These are phyloP conservation scores for Thalassiosira sp. DNA, from an alignment of 352 stramenopile species.

Conservation along the genomic window DNA sequence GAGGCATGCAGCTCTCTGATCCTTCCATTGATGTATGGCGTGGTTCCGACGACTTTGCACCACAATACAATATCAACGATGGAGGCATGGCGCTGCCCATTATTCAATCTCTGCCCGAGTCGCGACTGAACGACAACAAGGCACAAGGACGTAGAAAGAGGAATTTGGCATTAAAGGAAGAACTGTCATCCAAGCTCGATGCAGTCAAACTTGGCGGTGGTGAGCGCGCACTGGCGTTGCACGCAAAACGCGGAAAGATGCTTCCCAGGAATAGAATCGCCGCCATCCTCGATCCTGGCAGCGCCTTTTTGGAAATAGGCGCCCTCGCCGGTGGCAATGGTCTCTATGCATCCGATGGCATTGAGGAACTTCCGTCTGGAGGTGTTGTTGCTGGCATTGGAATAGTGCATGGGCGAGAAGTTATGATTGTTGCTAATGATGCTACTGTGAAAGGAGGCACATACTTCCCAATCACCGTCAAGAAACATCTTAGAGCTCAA, in stretches of 20 bases:
- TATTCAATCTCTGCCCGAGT: slow-evolving; percentile 36
- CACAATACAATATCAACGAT: slow-evolving; percentile 34
- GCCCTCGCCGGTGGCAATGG: slow-evolving; percentile 71
- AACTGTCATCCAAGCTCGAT: slow-evolving; percentile 36
- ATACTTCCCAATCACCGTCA: slow-evolving; percentile 98
- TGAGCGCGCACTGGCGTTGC: slow-evolving; percentile 54
- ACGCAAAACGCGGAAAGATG: slow-evolving; percentile 67
- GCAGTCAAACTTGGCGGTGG: slow-evolving; percentile 58
- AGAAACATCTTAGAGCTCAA: slow-evolving; percentile 92
- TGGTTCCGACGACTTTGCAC: slow-evolving; percentile 38
- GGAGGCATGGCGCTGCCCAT: slow-evolving; percentile 31
- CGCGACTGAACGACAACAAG: slow-evolving; percentile 46
- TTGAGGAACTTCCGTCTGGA: slow-evolving; percentile 70
- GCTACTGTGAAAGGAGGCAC: slow-evolving; percentile 97
- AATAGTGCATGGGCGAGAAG: slow-evolving; percentile 85
- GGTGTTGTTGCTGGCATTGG: slow-evolving; percentile 84
- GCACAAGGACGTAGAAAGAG: slow-evolving; percentile 28
- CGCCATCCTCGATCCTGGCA: slow-evolving; percentile 91
- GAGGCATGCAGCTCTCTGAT: slow-evolving; percentile 20
- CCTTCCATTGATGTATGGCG: slow-evolving; percentile 49
- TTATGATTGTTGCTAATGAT: slow-evolving; percentile 98
- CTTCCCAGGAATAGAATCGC: slow-evolving; percentile 91
- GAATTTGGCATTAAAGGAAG: slow-evolving; percentile 41
- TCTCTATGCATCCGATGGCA: slow-evolving; percentile 41
- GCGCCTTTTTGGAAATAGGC: slow-evolving; percentile 95